These are phyloP conservation scores for Leucosporidium yakuticum DNA, from an alignment of 768 basidiomycete genomes.

Conservation along the genomic window DNA sequence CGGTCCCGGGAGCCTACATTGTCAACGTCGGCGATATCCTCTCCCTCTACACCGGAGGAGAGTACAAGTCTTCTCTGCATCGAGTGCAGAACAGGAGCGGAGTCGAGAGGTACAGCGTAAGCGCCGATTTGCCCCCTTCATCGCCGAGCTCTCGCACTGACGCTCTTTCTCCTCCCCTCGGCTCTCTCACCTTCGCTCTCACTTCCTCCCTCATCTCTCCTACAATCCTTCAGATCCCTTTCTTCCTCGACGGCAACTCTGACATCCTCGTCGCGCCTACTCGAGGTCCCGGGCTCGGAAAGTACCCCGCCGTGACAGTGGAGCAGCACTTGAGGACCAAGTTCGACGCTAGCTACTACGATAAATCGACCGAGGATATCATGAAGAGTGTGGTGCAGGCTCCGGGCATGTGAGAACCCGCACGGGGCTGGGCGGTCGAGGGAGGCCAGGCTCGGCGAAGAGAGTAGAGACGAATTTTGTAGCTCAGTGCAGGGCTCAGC, in stretches of 20 bases:
- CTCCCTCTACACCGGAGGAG: constrained; percentile 51
- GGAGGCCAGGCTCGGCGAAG: too few relatives aligned
- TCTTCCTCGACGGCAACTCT: constrained; percentile 10
- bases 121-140: too few relatives aligned
- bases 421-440: too few relatives aligned
- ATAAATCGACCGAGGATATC: background rate
- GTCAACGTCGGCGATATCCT: constrained; percentile 51
- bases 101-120: constrained; percentile 52
- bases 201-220: too few relatives aligned
- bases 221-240: background rate
- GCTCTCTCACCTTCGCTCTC: too few relatives aligned
- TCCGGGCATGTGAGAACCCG: too few relatives aligned
- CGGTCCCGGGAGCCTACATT: constrained; percentile 70
- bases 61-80: constrained; percentile 82
- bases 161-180: too few relatives aligned
- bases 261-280: constrained; percentile 2
- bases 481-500: too few relatives aligned
- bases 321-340: background rate
- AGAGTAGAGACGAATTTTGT: too few relatives aligned
- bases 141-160: too few relatives aligned
- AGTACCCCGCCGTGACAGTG: background rate
- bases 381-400: background rate
- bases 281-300: background rate
- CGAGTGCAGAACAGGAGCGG: constrained; percentile 69
- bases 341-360: constrained; percentile 4